phyloP scores from a whole-genome alignment of 2,329 filamentous ascomycete genomes.

The Ceratocystis smalleyi region DNA sequence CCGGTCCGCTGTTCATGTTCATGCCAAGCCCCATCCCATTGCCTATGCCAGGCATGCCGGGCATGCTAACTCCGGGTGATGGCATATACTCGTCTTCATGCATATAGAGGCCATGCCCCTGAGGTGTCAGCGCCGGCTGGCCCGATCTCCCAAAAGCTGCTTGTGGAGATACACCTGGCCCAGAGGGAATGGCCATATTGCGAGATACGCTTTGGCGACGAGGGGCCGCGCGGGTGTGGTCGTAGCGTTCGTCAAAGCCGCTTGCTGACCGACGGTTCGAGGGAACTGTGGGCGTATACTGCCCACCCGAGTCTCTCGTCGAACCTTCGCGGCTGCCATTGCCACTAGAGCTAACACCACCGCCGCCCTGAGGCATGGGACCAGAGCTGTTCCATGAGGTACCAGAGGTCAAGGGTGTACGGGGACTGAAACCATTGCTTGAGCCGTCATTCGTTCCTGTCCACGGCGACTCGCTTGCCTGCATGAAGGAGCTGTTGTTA shows the following conservation, averaged over 20 bases:
- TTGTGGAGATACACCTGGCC: constrained; percentile 4
- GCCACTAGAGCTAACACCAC: background rate
- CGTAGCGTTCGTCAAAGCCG: constrained; percentile 5
- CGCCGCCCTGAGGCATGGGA: background rate
- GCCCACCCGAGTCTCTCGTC: background rate
- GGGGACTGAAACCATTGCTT: constrained; percentile 11
- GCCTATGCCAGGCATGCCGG: background rate
- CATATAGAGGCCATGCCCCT: background rate
- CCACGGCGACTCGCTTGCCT: constrained; percentile 6
- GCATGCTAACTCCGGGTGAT: background rate
- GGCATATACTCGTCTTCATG: constrained; percentile 2
- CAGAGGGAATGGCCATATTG: constrained; percentile 4
- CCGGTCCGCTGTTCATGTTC: constrained; percentile 7
- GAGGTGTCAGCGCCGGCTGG: background rate
- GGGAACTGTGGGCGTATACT: background rate
- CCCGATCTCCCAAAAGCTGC: background rate
- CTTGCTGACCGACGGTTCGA: background rate
- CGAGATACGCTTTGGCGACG: constrained; percentile 14
- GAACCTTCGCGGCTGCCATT: background rate
- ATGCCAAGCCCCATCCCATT: constrained; percentile 2
- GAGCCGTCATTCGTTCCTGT: background rate
- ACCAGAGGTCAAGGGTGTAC: constrained; percentile 5
- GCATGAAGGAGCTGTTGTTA: background rate
- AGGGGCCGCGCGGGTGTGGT: background rate
- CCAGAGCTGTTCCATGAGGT: constrained; percentile 5